Conservation (phyloP, 495 filamentous ascomycete species). For the Tuber microsphaerosporum region DNA sequence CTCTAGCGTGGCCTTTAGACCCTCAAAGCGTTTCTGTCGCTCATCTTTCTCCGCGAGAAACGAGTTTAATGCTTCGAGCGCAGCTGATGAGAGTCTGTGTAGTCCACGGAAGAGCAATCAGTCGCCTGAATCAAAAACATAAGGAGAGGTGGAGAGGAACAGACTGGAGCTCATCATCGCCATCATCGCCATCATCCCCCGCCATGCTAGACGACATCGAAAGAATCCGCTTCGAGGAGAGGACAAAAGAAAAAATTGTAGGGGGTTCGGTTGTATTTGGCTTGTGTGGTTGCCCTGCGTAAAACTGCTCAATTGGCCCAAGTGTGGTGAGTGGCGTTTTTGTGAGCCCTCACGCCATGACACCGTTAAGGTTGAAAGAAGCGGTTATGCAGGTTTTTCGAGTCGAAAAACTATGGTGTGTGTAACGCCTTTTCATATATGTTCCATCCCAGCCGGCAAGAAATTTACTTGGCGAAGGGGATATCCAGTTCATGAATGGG, state of each 20-base stretch:
- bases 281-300: background rate
- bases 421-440: too few species aligned
- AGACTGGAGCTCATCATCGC: slow-evolving; percentile 29
- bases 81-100: slow-evolving; percentile 50
- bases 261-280: background rate
- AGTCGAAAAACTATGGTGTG: too few species aligned
- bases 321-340: background rate
- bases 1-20: slow-evolving; percentile 52
- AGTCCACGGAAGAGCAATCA: background rate
- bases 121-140: background rate
- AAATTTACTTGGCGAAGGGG: too few species aligned
- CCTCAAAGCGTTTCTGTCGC: slow-evolving; percentile 56
- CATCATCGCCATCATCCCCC: slow-evolving; percentile 8
- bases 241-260: background rate
- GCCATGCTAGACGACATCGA: background rate
- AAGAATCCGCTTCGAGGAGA: background rate
- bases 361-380: background rate
- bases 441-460: too few species aligned
- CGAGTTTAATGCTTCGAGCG: slow-evolving; percentile 57
- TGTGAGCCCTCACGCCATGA: background rate
- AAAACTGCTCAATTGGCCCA: background rate
- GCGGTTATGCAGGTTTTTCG: too few species aligned
- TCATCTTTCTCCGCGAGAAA: slow-evolving; percentile 65
- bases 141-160: slow-evolving; percentile 7
- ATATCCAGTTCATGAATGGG: too few species aligned